Conservation (phyloP, 1,284 basidiomycete species). For the Amylostereum chailletii region DNA sequence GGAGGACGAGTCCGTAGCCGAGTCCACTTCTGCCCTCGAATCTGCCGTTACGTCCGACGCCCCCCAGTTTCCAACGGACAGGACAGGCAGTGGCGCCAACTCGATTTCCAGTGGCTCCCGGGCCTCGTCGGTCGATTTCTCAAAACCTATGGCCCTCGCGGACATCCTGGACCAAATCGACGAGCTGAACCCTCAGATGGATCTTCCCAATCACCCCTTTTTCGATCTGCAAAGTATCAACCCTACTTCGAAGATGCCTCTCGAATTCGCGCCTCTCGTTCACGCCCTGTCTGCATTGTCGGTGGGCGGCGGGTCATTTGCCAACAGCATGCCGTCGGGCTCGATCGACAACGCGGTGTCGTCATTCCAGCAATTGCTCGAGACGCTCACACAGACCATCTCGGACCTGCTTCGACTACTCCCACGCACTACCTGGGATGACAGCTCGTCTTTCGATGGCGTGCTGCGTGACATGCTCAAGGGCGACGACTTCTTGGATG, state of each 20-base stretch:
- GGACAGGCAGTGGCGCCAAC: constrained; percentile 23
- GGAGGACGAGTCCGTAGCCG: constrained; percentile 42
- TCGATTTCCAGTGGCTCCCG: constrained; percentile 46
- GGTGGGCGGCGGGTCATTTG: constrained; percentile 76
- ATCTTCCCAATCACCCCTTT: constrained; percentile 60
- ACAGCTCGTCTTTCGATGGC: constrained; percentile 78
- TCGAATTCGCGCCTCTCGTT: constrained; percentile 74
- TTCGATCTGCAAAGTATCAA: constrained; percentile 65
- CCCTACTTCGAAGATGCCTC: constrained; percentile 62
- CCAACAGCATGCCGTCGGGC: constrained; percentile 69
- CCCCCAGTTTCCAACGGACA: constrained; percentile 26
- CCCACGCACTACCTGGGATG: constrained; percentile 79
- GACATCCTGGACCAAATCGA: constrained; percentile 61
- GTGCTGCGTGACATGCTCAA: constrained; percentile 79
- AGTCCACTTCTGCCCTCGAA: constrained; percentile 33
- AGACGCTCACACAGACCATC: constrained; percentile 79
- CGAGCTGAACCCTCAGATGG: constrained; percentile 48
- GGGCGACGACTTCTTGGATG: constrained; percentile 75
- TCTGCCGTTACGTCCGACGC: constrained; percentile 39
- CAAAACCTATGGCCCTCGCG: constrained; percentile 38
- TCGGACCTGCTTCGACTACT: constrained; percentile 74
- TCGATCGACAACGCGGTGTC: constrained; percentile 81
- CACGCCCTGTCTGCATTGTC: constrained; percentile 78
- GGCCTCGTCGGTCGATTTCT: constrained; percentile 47
- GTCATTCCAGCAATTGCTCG: constrained; percentile 76